Base-by-base conservation (phyloP, 768 basidiomycete species). In the Mycena metata region DNA sequence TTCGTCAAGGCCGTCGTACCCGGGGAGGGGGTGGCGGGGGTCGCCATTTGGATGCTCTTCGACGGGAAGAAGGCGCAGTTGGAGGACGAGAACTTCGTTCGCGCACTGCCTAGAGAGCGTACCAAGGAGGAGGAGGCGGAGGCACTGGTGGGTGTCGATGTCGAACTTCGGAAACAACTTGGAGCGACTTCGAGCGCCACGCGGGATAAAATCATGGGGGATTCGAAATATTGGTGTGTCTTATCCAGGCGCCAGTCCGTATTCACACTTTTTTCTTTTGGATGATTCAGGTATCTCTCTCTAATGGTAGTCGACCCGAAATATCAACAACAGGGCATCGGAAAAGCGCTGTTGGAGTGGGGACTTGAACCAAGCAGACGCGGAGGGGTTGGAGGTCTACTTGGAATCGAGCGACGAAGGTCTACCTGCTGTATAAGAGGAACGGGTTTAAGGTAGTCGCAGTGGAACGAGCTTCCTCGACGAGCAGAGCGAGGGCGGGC, bases 221-320 rank as follows among this genome's bases (percentile, higher is more conserved):
- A 63, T 47, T 36, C 42, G 2, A 46, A 46, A 63, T 55, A 55
- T 35, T 63, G 62, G 62, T 63, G 62, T 42, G 62, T 45, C 7
- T 33, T 15, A 1, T 30, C 16, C 30, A 30, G n/a, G n/a, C n/a
- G n/a, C n/a, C 30, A 30, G 30, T 30, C 30, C 30, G 6, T 30
- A 30, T 30, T 30, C 30, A 30, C 30, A 6, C 30, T 3, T 30
- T 6, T 30, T 6, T 30, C 30, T 30, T 6, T 30, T 30, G 6
- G 3, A 5, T 11, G 23, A 19, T 23, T 15, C 10, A 55, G 62
- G 62, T 63, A 55, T 19, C 43, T 63, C 13, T n/a, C 52, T 0
- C 10, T 63, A 16, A 33, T 55, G 52, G 43, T n/a, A 1, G 62
- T 63, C 7, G 52, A 56, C 55, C 61, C 61, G 9, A 52, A n/a